Evolutionary conservation across 2,329 filamentous ascomycete species (phyloP).

Genomic region (Beauveria bassiana): DNA sequence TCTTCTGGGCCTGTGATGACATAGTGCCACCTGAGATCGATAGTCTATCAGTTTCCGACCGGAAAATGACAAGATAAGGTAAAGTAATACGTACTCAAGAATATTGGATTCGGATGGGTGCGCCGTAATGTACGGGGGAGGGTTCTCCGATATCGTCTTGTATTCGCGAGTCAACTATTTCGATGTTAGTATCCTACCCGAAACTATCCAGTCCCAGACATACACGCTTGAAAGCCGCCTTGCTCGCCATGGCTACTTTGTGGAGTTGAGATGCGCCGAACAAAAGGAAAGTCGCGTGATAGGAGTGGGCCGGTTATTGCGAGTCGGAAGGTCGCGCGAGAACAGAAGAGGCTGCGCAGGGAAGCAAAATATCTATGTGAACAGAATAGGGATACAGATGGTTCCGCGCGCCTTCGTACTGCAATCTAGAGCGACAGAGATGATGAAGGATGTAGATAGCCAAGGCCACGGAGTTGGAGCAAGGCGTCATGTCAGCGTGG

Average conservation of each 20-base stretch:
- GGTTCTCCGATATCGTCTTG: constrained; percentile 60
- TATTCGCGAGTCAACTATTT: constrained; percentile 52
- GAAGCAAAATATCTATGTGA: background rate
- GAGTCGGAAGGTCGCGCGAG: background rate
- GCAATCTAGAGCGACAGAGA: background rate
- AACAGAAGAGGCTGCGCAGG: background rate
- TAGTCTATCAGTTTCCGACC: constrained; percentile 3
- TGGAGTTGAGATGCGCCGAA: background rate
- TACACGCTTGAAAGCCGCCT: constrained; percentile 65
- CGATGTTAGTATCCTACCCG: constrained; percentile 17
- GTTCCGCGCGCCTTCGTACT: background rate
- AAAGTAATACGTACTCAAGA: constrained; percentile 57
- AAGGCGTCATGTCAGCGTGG: constrained; percentile 10
- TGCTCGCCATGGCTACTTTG: constrained; percentile 54
- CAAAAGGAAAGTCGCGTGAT: constrained; percentile 11
- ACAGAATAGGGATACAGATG: background rate
- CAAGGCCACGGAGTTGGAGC: background rate
- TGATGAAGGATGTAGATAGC: background rate
- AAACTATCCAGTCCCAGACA: constrained; percentile 19
- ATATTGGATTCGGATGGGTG: constrained; percentile 90
- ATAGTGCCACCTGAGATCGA: constrained; percentile 68
- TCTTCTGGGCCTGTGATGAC: constrained; percentile 90
- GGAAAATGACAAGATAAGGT: constrained; percentile 12
- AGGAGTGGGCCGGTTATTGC: background rate
- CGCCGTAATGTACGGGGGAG: constrained; percentile 80